Base-by-base conservation (phyloP, 345 rosid species). In the Melaleuca quinquenervia region DNA sequence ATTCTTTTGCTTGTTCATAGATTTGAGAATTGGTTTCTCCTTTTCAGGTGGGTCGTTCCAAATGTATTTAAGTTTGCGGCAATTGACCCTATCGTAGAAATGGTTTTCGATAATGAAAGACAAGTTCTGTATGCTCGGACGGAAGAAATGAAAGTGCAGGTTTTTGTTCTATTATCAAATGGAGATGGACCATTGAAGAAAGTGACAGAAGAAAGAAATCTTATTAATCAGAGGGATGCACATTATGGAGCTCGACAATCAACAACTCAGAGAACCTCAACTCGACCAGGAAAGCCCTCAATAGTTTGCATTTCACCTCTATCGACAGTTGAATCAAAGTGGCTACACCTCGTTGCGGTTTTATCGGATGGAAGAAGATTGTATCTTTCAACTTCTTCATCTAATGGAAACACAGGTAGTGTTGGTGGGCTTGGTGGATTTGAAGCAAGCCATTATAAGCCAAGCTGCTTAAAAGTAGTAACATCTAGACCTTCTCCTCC, bases 321-420 rank as follows among this genome's bases (percentile, higher is more conserved):
- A 87, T 95, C 98, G 83, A 92, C 91, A 27, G 85, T 96, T 88
- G 99, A 97, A 89, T 97, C 99, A 24, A 97, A 97, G 93, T 94
- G 94, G 89, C 89, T 97, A 91, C 99, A 97, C 89, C 94, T 97
- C 82, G 97, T 97, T 91, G 98, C 93, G 82, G 91, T 94, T 86
- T 89, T 97, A 90, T 97, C 99, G 24, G 99, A 97, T 93, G 99
- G 99, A 83, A 95, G 98, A 88, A 94, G 99, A 90, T 90, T 97
- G 98, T 97, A 95, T 88, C 92, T 97, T 88, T 96, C 98, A 84
- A 97, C 98, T 85, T 95, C 94, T 51, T 86, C 93, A 83, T 93
- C 94, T 50, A 90, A 88, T 90, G 98, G 98, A 90, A 94, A 87
- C 88, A 91, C 86, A 84, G 91, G 91, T 56, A 84, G 86, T 86